Evolutionary conservation across 352 stramenopile genomes (phyloP).

Genomic region (Globisporangium alternatum): DNA sequence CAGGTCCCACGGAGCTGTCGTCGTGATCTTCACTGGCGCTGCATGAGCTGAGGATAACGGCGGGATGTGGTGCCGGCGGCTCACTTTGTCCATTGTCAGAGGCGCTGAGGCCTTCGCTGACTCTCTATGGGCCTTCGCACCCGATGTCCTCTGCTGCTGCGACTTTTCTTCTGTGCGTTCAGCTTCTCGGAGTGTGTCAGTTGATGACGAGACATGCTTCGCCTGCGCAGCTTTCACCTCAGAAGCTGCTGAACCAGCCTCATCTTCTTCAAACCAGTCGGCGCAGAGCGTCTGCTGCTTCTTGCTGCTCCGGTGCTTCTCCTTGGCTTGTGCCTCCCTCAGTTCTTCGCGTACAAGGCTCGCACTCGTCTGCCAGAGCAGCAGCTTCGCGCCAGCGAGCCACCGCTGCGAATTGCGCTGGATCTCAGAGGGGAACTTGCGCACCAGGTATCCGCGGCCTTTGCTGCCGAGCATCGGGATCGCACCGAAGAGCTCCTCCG

Average conservation of each 20-base stretch:
- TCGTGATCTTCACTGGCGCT: neutral
- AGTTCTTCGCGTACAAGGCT: conserved; percentile 53
- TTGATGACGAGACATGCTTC: neutral
- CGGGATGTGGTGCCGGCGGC: conserved; percentile 9
- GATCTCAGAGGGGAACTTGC: conserved; percentile 25
- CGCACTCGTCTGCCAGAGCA: conserved; percentile 57
- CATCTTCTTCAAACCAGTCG: conserved; percentile 37
- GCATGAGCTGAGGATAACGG: conserved; percentile 5
- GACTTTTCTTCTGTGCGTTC: neutral
- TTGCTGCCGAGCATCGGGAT: conserved; percentile 43
- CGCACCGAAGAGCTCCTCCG: conserved; percentile 40
- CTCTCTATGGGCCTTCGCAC: conserved; percentile 1
- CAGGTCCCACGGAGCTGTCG: conserved; percentile 10
- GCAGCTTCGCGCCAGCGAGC: conserved; percentile 44
- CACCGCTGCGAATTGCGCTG: conserved; percentile 24
- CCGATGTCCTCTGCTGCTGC: neutral
- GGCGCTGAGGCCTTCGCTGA: neutral
- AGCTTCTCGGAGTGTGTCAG: neutral
- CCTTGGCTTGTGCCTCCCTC: conserved; percentile 30
- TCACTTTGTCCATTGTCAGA: conserved; percentile 3
- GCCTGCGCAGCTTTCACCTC: neutral
- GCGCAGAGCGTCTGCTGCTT: conserved; percentile 17
- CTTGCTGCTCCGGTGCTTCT: conserved; percentile 20
- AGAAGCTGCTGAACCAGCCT: neutral
- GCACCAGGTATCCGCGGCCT: conserved; percentile 51